Base-by-base conservation (phyloP, 306 rosid genomes). In the Gastrolobium bilobum region DNA sequence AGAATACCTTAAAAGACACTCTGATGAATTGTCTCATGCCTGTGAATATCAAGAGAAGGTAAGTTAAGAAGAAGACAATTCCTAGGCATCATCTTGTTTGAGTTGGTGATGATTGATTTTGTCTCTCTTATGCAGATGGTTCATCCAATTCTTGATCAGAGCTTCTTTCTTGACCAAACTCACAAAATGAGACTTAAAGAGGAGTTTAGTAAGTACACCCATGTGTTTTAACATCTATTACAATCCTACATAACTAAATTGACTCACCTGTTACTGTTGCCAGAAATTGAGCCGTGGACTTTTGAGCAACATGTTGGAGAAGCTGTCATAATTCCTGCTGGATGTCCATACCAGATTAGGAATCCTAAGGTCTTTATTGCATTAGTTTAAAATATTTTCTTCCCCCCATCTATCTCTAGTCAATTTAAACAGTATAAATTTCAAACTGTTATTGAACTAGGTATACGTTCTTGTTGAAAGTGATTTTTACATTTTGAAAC, bases 201-300 rank as follows among this genome's bases (percentile, higher is more conserved):
- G 84, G 99, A 96, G 80, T 93, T 85, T 47, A 59, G 99, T 96
- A 84, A 81, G 96, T 87, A 64, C 64, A 54, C 34, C 2, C 10
- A 3, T 71, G 13, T 44, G 30, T 79, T 77, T 70, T 46, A 10
- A 79, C 75, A 31, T 44, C 57, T 73, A 46, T 63, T 48, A 30
- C 42, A 52, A 51, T 44, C 38, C 54, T 76, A 43, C 35, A 82
- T 72, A 57, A 34, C 40, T 80, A 63, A 74, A 85, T 39, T 50
- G 75, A 72, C 78, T 14, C 67, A 30, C 14, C 26, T 64, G 70
- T 67, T 42, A 33, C 75, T 80, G 73, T 73, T 65, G 26, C 81
- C 85, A 96, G 99, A 90, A 79, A 90, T 96, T 77, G 99, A 96
- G 84, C 99, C 99, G 3, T 96, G 99, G 99, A 88, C 93, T 64